Base-by-base conservation (phyloP, 805 yeast genomes). In the Millerozyma miso region DNA sequence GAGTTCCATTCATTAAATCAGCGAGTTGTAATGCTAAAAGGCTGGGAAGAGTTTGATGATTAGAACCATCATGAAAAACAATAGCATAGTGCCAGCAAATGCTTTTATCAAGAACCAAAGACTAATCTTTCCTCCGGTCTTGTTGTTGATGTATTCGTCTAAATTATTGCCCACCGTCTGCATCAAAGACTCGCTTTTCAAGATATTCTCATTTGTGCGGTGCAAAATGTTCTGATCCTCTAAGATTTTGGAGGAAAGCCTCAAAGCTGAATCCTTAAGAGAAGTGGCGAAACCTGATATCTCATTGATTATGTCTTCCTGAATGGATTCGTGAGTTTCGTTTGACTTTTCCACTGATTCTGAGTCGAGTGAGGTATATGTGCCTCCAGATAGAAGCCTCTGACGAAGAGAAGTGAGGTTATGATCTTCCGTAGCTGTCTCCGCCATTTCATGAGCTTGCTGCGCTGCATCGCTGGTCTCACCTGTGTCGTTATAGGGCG, bases 221-320 rank as follows among this genome's bases (percentile, higher is more conserved):
- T 59, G 50, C 19, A 71, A 52, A n/a, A 65, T 50, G 19, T 47
- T 54, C 17, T 63, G 51, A 47, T 70, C 75, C 31, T 62, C 72
- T 16, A 49, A 54, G 18, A 67, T 55, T 46, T 54, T 71, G 44
- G 53, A 56, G 48, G 67, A 77, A 15, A 69, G 67, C 4, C 54
- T 51, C 23, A 66, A 48, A 1, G 83, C 83, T 15, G 79, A 74
- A 19, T 59, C 55, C 47, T 74, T 77, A 48, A 80, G 67, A 5
- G 65, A 59, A 5, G 67, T 52, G 0, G 81, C 80, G 59, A 80
- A 67, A 15, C 64, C 71, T 3, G 73, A 55, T 38, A 80, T 61
- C 33, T 80, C 83, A 20, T 56, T 58, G 26, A 79, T 54, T 13
- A 80, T 59, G 32, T 73, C 74, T 31, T 73, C 73, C 54, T 80